Evolutionary conservation across 2,329 filamentous ascomycete species (phyloP), one percentile per base, ranked within the genome.

Genomic region (Fusarium poae): DNA sequence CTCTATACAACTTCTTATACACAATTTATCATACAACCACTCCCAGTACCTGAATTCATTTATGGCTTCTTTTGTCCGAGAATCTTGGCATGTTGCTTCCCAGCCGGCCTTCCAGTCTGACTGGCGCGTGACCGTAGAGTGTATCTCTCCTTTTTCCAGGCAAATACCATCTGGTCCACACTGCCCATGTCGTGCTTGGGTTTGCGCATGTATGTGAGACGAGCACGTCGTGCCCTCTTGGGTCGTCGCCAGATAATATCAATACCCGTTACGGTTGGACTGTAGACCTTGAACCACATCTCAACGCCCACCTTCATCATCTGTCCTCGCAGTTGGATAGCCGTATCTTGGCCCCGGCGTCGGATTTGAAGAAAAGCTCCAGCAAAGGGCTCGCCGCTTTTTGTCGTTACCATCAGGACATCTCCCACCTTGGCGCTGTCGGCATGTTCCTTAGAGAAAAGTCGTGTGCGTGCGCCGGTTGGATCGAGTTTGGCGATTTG

Each of bases 201-300:
- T 84, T 94, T 85, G 77, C 94, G 88, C 91, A 99, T 92, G 80
- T 95, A 98, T 75, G 92, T 97, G 79, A 99, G 84, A 72, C 93
- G 86, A 27, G 94, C 95, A 75, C 96, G 88, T 78, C 94, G 90
- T 70, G 93, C 93, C 79, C 93, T 88, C 90, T 94, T 96, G 76
- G 88, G 86, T 68, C 89, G 87, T 74, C 95, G 86, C 88, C 97
- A 93, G 79, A 98, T 92, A 74, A 99, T 91, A 82, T 99, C 95
- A 76, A 99, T 93, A 68, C 92, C 93, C 77, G 92, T 89, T 32
- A 98, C 91, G 77, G 92, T 91, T 64, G 95, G 95, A 77, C 89
- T 92, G 84, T 96, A 98, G 62, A 98, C 85, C 85, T 99, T 99
- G 81, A 92, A 94, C 90, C 93, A 97, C 93, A 97, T 96, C 86